These are phyloP conservation scores for Coleophoma cylindrospora DNA, from an alignment of 2,329 filamentous ascomycete species.

Conservation along the genomic window DNA sequence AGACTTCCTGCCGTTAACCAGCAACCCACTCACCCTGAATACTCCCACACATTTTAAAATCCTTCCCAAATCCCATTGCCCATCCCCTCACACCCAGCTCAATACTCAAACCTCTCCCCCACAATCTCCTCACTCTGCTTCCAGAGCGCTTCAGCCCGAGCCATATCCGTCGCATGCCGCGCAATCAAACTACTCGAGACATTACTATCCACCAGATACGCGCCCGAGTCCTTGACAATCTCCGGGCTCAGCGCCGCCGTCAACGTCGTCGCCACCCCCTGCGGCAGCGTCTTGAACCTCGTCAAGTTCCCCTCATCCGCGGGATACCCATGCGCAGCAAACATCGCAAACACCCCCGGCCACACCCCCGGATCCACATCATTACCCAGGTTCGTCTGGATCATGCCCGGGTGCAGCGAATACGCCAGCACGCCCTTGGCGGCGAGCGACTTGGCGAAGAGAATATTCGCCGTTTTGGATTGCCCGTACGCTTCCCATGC, in stretches of 20 bases:
- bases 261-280: background rate
- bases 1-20: no score
- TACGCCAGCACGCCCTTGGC: conserved; percentile 19
- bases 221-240: conserved; percentile 2
- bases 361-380: background rate
- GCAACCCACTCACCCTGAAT: no score
- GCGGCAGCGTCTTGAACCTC: background rate
- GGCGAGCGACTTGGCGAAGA: conserved; percentile 24
- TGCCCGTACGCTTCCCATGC: conserved; percentile 33
- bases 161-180: background rate
- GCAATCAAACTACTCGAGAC: conserved; percentile 1
- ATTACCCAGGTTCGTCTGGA: background rate
- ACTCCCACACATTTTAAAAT: no score
- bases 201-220: conserved; percentile 9
- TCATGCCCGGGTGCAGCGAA: conserved; percentile 23
- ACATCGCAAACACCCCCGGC: background rate
- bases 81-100: background rate
- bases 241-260: background rate
- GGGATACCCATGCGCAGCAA: background rate
- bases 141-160: conserved; percentile 11
- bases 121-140: conserved; percentile 11
- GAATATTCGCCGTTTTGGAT: conserved; percentile 40
- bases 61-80: no score
- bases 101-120: conserved; percentile 11
- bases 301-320: background rate